Conservation (phyloP, 2,329 filamentous ascomycete species). For the Pseudogymnoascus sp. region DNA sequence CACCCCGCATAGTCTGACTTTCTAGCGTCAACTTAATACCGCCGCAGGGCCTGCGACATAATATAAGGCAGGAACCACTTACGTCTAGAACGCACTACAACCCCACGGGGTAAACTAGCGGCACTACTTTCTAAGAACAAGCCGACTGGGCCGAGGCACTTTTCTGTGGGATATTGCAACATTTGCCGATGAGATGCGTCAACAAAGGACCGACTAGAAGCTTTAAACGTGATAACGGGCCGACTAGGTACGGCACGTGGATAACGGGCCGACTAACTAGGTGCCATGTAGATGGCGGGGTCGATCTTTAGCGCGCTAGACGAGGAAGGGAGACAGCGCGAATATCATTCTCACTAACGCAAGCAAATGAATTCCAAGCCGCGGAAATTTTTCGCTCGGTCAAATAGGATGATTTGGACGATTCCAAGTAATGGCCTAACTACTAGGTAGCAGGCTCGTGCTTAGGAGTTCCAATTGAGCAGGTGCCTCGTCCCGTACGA, state of each 20-base stretch:
- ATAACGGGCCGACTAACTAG: not conserved
- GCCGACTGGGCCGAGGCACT: not conserved
- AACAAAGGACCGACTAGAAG: not conserved
- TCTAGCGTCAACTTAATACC: not conserved
- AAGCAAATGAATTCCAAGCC: not conserved
- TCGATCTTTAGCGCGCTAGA: too few relatives aligned
- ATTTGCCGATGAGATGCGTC: not conserved
- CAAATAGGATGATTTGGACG: not conserved
- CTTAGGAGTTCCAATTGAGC: not conserved
- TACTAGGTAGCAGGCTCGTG: not conserved
- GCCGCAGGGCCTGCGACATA: not conserved
- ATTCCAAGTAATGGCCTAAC: not conserved
- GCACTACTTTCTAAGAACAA: not conserved
- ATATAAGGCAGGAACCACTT: not conserved
- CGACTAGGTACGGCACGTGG: not conserved
- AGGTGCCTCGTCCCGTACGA: not conserved
- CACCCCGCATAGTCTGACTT: not conserved
- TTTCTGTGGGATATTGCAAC: not conserved
- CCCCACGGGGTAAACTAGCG: not conserved
- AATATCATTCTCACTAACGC: not conserved
- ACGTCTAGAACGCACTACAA: not conserved
- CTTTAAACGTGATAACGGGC: not conserved
- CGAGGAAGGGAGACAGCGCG: not conserved
- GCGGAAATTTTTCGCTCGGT: not conserved
- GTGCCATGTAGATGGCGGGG: too few relatives aligned